These are phyloP conservation scores for Pyrenula massariospora DNA, from an alignment of 495 filamentous ascomycete species.

Conservation along the genomic window DNA sequence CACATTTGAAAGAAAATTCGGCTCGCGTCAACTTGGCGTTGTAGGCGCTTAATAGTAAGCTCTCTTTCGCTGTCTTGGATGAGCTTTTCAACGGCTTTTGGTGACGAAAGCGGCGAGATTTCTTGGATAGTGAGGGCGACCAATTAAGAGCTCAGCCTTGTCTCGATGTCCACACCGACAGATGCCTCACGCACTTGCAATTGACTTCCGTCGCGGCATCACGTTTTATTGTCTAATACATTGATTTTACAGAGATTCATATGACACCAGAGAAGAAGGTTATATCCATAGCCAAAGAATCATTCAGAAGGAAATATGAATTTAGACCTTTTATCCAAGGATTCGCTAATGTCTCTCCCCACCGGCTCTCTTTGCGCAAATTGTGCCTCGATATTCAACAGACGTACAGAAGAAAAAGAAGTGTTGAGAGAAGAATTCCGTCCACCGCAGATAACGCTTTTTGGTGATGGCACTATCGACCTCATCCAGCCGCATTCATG, in stretches of 20 bases:
- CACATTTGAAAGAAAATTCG: no score
- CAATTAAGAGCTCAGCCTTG: no score
- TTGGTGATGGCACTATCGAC: neutral
- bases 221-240: neutral
- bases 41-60: no score
- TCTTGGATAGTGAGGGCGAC: no score
- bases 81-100: no score
- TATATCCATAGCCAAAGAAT: neutral
- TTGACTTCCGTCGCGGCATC: no score
- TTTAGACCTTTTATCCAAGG: neutral
- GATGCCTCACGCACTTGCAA: no score
- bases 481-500: neutral
- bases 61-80: no score
- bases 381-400: neutral
- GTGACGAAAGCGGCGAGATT: no score
- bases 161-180: no score
- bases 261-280: neutral
- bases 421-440: no score
- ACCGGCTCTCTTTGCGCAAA: neutral
- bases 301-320: neutral
- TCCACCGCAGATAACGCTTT: neutral
- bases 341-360: neutral
- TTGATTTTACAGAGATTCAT: neutral
- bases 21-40: no score
- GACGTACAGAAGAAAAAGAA: neutral